These are phyloP conservation scores for Gelatoporia subvermispora DNA, from an alignment of 768 basidiomycete species.

Conservation along the genomic window DNA sequence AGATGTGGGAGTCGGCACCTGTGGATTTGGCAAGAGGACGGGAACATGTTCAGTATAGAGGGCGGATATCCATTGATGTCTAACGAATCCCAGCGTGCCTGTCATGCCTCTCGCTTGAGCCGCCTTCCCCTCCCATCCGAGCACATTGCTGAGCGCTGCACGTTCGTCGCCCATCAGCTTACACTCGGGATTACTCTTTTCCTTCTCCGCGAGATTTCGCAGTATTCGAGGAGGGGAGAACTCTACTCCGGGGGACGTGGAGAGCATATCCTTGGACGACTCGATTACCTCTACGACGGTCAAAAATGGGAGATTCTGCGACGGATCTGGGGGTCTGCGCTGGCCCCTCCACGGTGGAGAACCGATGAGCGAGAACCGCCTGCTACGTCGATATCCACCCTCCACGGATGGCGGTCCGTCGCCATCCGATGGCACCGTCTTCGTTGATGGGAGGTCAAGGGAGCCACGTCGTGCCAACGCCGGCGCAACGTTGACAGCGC, in stretches of 20 bases:
- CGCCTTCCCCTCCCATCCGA: slow-evolving; percentile 56
- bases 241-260: slow-evolving; percentile 48
- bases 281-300: slow-evolving; percentile 38
- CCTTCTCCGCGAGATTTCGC: slow-evolving; percentile 45
- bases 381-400: slow-evolving; percentile 12
- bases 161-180: slow-evolving; percentile 54
- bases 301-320: slow-evolving; percentile 27
- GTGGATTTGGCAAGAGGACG: slow-evolving; percentile 6
- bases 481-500: slow-evolving; percentile 21
- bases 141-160: slow-evolving; percentile 43
- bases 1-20: slow-evolving; percentile 12
- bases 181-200: slow-evolving; percentile 33
- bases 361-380: slow-evolving; percentile 35
- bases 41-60: slow-evolving; percentile 41
- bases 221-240: slow-evolving; percentile 47
- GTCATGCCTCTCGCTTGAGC: slow-evolving; percentile 37
- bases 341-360: no score
- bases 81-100: slow-evolving; percentile 47
- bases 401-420: no score
- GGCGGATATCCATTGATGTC: slow-evolving; percentile 53
- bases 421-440: no score
- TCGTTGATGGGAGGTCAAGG: neutral
- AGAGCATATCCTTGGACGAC: slow-evolving; percentile 35
- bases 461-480: slow-evolving; percentile 31
- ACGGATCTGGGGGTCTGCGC: no score